Base-by-base conservation (phyloP, 2,329 filamentous ascomycete species). In the Verticillium longisporum region DNA sequence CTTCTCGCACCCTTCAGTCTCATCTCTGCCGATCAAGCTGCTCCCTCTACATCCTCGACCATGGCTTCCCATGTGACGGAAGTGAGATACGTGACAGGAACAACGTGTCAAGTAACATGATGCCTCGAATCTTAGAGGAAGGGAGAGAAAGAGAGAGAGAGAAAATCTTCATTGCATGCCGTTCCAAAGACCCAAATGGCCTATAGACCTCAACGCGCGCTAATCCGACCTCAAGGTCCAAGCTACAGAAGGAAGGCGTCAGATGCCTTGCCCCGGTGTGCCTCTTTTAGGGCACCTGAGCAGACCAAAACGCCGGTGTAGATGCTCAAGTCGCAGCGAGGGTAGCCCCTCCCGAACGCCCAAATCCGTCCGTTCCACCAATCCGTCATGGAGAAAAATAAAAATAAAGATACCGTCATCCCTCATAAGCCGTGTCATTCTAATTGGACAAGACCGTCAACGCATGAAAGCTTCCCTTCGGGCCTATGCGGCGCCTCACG, bases 291-390 rank as follows among this genome's bases (percentile, higher is more conserved):
- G 45, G 45, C 9, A 53, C 45, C n/a, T 53, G 14, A 56, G 56
- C 45, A 32, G 33, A n/a, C 56, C 56, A 53, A 36, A 69, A 70
- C 66, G 68, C 68, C 69, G 41, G 61, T 68, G 61, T 64, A 65
- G 62, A 68, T 69, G 67, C 66, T 66, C 45, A n/a, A 54, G 57
- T 50, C 45, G 57, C 31, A 54, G n/a, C 31, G 50, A 41, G 37
- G 45, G 37, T 38, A 26, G 37, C 37, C 26, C 11, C 56, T 15
- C 41, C 26, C 26, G 26, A 58, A 58, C 56, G 56, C 56, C 56
- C 26, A 31, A 33, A 36, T 50, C 38, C 37, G 14, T 50, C 56
- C 56, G 33, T 53, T 31, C 41, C n/a, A 21, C 38, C 56, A 32
- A 41, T 57, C 56, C 56, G 21, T 57, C 56, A 41, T 38, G 15